Conservation (phyloP, 352 stramenopile genomes). For the Thalassiosira mediterranea region DNA sequence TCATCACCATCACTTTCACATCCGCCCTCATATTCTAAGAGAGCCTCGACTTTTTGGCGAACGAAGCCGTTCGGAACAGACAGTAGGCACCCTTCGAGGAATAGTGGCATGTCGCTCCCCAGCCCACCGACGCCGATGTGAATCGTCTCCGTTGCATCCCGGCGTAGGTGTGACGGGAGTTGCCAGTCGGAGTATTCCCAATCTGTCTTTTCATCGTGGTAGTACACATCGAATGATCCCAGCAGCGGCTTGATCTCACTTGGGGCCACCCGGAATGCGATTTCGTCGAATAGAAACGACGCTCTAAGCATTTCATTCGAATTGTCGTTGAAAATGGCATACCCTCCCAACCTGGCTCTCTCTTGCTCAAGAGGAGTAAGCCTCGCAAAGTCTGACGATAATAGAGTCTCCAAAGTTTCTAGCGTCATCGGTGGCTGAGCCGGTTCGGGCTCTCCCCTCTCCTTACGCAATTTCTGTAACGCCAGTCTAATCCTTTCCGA, state of each 20-base stretch:
- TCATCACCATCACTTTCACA: too few relatives aligned
- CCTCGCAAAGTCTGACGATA: conserved; percentile 12
- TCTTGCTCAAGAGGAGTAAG: conserved; percentile 1
- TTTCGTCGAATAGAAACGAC: conserved; percentile 15
- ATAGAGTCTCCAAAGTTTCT: conserved; percentile 3
- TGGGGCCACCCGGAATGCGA: not conserved
- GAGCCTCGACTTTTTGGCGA: too few relatives aligned
- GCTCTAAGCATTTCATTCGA: conserved; percentile 1
- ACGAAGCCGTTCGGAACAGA: too few relatives aligned
- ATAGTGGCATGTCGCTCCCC: too few relatives aligned
- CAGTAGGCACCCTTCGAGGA: too few relatives aligned
- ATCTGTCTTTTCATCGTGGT: conserved; percentile 15
- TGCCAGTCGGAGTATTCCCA: conserved; percentile 8
- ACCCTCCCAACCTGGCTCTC: not conserved
- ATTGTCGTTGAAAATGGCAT: conserved; percentile 23
- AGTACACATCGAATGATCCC: not conserved
- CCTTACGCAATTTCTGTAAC: not conserved
- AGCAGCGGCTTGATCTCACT: not conserved
- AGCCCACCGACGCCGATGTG: too few relatives aligned
- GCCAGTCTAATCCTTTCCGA: not conserved
- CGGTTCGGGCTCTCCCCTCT: not conserved
- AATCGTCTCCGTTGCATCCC: too few relatives aligned
- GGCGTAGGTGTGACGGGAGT: too few relatives aligned
- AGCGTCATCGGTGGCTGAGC: not conserved
- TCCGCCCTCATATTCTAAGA: too few relatives aligned